Evolutionary conservation across 768 basidiomycete species (phyloP).

Genomic region (Rubroboletus pulcherrimus): DNA sequence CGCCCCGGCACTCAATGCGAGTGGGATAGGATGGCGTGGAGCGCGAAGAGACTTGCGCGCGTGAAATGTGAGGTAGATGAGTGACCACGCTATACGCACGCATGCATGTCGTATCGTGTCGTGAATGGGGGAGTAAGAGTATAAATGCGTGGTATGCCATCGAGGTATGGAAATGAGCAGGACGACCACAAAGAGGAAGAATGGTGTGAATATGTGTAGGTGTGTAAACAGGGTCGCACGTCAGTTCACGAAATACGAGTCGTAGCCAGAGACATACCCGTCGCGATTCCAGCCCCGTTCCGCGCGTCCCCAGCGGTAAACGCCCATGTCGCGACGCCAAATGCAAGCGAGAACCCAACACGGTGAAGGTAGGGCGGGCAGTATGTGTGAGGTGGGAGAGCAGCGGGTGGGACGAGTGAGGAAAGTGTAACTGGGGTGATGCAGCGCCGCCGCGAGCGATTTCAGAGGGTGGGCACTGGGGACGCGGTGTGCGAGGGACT

Average conservation of each 20-base stretch:
- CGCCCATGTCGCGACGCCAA: constrained; percentile 44
- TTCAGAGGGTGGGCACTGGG: background rate
- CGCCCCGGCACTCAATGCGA: constrained; percentile 32
- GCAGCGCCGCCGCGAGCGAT: background rate
- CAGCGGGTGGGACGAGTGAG: constrained; percentile 34
- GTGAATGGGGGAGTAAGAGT: background rate
- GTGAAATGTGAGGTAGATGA: constrained; percentile 43
- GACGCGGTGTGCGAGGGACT: constrained; percentile 6
- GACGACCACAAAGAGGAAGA: too few relatives aligned
- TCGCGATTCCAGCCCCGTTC: constrained; percentile 45
- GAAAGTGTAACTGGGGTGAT: constrained; percentile 33
- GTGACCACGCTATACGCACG: constrained; percentile 38
- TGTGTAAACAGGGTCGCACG: background rate
- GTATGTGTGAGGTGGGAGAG: constrained; percentile 24
- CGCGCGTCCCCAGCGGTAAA: constrained; percentile 36
- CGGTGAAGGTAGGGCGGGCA: constrained; percentile 43
- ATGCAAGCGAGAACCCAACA: constrained; percentile 41
- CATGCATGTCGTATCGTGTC: background rate
- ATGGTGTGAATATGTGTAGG: background rate
- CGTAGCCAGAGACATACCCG: constrained; percentile 13
- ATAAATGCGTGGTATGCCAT: background rate
- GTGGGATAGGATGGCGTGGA: constrained; percentile 32
- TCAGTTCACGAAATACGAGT: background rate
- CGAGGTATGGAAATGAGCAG: background rate
- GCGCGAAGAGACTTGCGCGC: constrained; percentile 30